Evolutionary conservation across 495 filamentous ascomycete genomes (phyloP).

Genomic region (Polyplosphaeria fusca): DNA sequence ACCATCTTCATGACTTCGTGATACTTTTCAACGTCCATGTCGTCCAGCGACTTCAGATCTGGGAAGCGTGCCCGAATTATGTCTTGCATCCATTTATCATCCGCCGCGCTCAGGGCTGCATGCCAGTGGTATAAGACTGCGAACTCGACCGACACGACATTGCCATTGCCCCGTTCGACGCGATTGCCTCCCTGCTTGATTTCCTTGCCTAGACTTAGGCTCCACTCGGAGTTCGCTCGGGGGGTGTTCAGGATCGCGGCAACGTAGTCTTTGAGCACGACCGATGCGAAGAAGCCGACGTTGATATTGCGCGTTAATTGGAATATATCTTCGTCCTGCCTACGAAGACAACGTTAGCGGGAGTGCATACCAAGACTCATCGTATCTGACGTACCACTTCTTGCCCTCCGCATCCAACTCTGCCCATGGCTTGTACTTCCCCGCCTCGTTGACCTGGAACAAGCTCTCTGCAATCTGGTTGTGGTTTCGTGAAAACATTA

Average conservation of each 20-base stretch:
- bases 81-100: slow-evolving; percentile 38
- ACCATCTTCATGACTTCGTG: slow-evolving; percentile 52
- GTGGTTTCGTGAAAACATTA: slow-evolving; percentile 40
- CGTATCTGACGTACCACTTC: slow-evolving; percentile 24
- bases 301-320: slow-evolving; percentile 39
- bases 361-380: background rate
- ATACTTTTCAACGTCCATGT: slow-evolving; percentile 53
- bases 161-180: slow-evolving; percentile 36
- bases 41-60: slow-evolving; percentile 34
- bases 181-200: slow-evolving; percentile 31
- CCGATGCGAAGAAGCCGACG: slow-evolving; percentile 38
- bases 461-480: slow-evolving; percentile 35
- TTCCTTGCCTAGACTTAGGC: slow-evolving; percentile 35
- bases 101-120: slow-evolving; percentile 36
- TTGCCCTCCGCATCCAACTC: slow-evolving; percentile 24
- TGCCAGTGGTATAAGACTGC: slow-evolving; percentile 41
- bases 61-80: slow-evolving; percentile 24
- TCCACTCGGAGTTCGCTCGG: slow-evolving; percentile 37
- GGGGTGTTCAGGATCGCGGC: slow-evolving; percentile 39
- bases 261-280: slow-evolving; percentile 38
- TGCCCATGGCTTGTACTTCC: slow-evolving; percentile 36
- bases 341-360: slow-evolving; percentile 5
- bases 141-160: slow-evolving; percentile 40
- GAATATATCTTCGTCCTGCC: slow-evolving; percentile 40
- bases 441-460: slow-evolving; percentile 33